A percentile compares a stretch with the other conserved stretches of the same genome.
phyloP scores from a whole-genome alignment of 1,284 basidiomycete genomes.

The Malassezia japonica region DNA sequence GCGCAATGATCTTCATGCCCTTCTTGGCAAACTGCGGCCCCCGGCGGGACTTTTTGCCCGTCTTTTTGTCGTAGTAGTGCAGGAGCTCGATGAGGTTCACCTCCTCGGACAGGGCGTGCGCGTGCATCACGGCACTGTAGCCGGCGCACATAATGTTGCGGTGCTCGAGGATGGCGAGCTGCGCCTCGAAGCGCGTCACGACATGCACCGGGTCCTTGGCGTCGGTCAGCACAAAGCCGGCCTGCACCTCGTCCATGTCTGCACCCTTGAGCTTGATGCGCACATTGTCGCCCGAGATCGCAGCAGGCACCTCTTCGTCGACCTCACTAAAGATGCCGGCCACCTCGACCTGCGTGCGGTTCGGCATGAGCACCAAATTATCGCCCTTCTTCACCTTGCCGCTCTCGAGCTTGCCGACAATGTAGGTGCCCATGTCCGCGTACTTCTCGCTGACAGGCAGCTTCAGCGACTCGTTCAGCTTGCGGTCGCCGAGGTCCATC shows the following conservation, averaged over 20 bases:
- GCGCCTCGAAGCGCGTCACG: slow-evolving; percentile 45
- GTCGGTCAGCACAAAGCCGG: slow-evolving; percentile 43
- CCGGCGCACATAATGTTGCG: slow-evolving; percentile 47
- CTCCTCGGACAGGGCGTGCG: slow-evolving; percentile 44
- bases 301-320: slow-evolving; percentile 47
- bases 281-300: slow-evolving; percentile 48
- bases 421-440: slow-evolving; percentile 47
- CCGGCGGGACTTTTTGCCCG: slow-evolving; percentile 45
- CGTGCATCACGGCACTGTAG: slow-evolving; percentile 46
- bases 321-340: slow-evolving; percentile 42
- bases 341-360: slow-evolving; percentile 37
- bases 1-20: slow-evolving; percentile 48
- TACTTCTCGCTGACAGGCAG: slow-evolving; percentile 48
- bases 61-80: slow-evolving; percentile 49
- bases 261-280: slow-evolving; percentile 47
- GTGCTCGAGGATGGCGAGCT: slow-evolving; percentile 47
- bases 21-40: slow-evolving; percentile 44
- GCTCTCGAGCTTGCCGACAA: slow-evolving; percentile 46
- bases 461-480: slow-evolving; percentile 43
- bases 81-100: slow-evolving; percentile 34
- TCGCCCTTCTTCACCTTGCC: slow-evolving; percentile 44
- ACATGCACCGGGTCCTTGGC: slow-evolving; percentile 38
- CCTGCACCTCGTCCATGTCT: slow-evolving; percentile 41
- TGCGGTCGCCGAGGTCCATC: slow-evolving; percentile 40
- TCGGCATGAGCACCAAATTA: slow-evolving; percentile 41